A percentile compares a stretch with the other conserved stretches of the same genome.
Evolutionary conservation across 2,329 filamentous ascomycete genomes (phyloP).

Genomic region (Ascochyta fabae): DNA sequence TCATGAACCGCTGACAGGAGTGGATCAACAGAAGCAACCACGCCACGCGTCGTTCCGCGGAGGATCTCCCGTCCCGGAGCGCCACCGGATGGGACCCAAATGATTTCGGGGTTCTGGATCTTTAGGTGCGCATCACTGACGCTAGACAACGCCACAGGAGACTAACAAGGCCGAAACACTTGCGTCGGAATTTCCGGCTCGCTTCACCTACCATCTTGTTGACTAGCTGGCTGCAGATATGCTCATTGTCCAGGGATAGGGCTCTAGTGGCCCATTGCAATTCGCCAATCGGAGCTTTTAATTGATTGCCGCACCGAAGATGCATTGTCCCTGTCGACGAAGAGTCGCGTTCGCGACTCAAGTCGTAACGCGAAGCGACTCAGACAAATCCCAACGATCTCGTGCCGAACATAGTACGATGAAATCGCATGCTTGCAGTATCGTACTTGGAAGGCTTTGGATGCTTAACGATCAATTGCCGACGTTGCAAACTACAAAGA

Average conservation of each 20-base stretch:
- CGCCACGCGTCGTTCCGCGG: slow-evolving; percentile 1
- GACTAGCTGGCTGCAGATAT: slow-evolving; percentile 1
- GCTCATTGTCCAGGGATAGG: neutral
- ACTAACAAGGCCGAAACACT: neutral
- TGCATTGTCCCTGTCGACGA: neutral
- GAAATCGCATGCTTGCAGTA: neutral
- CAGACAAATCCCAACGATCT: neutral
- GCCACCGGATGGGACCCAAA: neutral
- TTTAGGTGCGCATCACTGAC: slow-evolving; percentile 1
- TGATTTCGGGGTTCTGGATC: slow-evolving; percentile 1
- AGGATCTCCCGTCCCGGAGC: slow-evolving; percentile 1
- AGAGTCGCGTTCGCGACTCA: neutral
- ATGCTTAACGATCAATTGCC: neutral
- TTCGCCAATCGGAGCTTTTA: neutral
- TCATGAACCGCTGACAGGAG: neutral
- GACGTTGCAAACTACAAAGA: neutral
- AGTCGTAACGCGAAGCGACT: neutral
- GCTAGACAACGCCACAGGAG: neutral
- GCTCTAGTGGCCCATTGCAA: neutral
- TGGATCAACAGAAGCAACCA: neutral
- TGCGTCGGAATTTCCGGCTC: neutral
- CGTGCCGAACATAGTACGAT: neutral
- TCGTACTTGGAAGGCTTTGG: neutral
- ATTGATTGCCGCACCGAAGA: neutral
- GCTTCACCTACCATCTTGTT: neutral